Evolutionary conservation across 2,329 filamentous ascomycete genomes (phyloP).

Genomic region (Annulohypoxylon truncatum): DNA sequence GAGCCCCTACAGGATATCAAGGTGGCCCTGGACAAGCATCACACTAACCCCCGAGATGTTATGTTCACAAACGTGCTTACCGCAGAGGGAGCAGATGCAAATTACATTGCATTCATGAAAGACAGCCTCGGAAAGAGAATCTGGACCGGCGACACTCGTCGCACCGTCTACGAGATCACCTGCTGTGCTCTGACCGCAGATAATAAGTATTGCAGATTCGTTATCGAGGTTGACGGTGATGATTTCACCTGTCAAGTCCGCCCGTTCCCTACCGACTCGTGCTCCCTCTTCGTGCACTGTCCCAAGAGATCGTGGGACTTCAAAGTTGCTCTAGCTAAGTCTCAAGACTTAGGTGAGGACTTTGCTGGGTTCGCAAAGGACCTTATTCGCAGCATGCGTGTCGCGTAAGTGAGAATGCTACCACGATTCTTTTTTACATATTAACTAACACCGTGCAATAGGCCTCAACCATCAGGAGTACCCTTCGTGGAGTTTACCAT

Average conservation of each 20-base stretch:
- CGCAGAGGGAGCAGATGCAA: conserved; percentile 40
- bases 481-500: conserved; percentile 43
- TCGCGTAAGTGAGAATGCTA: conserved; percentile 43
- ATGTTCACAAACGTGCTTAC: conserved; percentile 37
- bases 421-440: background rate
- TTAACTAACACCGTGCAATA: conserved; percentile 27
- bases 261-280: conserved; percentile 13
- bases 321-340: conserved; percentile 37
- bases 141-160: conserved; percentile 30
- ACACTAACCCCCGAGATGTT: conserved; percentile 7
- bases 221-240: conserved; percentile 44
- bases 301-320: conserved; percentile 48
- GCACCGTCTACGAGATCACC: conserved; percentile 43
- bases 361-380: conserved; percentile 43
- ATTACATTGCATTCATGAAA: conserved; percentile 36
- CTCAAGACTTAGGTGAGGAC: conserved; percentile 34
- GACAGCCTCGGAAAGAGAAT: conserved; percentile 24
- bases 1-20: conserved; percentile 18
- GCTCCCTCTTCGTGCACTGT: conserved; percentile 45
- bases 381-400: conserved; percentile 40
- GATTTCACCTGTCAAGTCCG: conserved; percentile 39
- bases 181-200: conserved; percentile 26
- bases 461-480: conserved; percentile 30
- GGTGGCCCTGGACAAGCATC: conserved; percentile 21
- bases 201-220: conserved; percentile 26